Evolutionary conservation across 2,329 filamentous ascomycete genomes (phyloP), one percentile per base, ranked within the genome.

Genomic region (Pseudogymnoascus sp.): DNA sequence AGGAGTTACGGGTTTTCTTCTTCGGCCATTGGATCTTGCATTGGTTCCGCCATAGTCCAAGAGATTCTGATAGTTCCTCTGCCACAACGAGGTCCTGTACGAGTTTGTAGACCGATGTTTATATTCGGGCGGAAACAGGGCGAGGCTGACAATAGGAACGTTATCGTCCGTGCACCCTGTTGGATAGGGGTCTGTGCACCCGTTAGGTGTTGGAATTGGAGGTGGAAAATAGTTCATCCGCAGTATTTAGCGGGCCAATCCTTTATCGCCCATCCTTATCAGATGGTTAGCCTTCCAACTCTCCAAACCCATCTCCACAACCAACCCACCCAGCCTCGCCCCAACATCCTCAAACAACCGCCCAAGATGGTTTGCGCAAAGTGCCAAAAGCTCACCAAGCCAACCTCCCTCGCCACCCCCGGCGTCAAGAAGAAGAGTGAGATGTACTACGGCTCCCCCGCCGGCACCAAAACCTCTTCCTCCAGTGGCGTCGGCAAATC

Each of bases 371-470:
- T 88, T 64, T 88, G 85, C 77, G 74, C 79, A 66, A 87, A 85
- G 75, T 88, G 85, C 68, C 80, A 85, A 69, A 86, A 85, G 73
- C 79, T 83, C 61, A 76, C 81, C 62, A 84, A 84, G 73, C 76
- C 79, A 61, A 87, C 85, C 12, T 78, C 82, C 11, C 81, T 88
- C 63, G 84, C 83, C 65, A 88, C 85, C 0, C 85, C 85, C 0
- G 82, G 79, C 28, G 85, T 88, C 66, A 88, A 88, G 75, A 85
- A 84, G 76, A 88, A 85, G 78, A 84, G 75, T 70, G 85, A 88
- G 61, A 84, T 88, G 76, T 88, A 87, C 73, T 82, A 84, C 69
- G 85, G 85, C 59, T 87, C 84, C 1, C 75, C 83, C 6, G 70
- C 70, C 6, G 70, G 69, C 56, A 69, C 68, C 6, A 60, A 60